These are phyloP conservation scores for Cicer arietinum DNA, from an alignment of 306 rosid species.

Conservation along the genomic window DNA sequence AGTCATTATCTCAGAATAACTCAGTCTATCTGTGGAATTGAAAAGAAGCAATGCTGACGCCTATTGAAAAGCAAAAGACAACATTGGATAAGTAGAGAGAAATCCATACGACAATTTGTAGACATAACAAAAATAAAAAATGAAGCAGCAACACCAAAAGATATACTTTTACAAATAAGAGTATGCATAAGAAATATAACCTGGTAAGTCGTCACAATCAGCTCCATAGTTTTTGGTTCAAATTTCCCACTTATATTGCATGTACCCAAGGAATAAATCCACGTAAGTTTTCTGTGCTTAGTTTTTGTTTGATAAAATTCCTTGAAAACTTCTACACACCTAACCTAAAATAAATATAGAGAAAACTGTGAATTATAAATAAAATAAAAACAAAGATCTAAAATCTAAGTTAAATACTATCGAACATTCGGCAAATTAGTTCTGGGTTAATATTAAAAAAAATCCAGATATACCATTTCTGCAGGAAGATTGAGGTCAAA, in stretches of 20 bases:
- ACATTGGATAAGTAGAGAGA: slow-evolving; percentile 35
- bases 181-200: slow-evolving; percentile 45
- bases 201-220: slow-evolving; percentile 94
- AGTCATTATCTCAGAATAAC: slow-evolving; percentile 86
- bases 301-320: slow-evolving; percentile 88
- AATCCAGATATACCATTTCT: slow-evolving; percentile 72
- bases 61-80: slow-evolving; percentile 51
- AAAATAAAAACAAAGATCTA: slow-evolving; percentile 22
- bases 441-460: slow-evolving; percentile 29
- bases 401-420: slow-evolving; percentile 14
- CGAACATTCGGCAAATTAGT: slow-evolving; percentile 1
- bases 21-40: slow-evolving; percentile 80
- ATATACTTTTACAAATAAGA: not conserved
- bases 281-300: slow-evolving; percentile 88
- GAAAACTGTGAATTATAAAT: slow-evolving; percentile 25
- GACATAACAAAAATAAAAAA: not conserved
- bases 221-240: slow-evolving; percentile 80
- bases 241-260: slow-evolving; percentile 83
- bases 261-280: slow-evolving; percentile 96
- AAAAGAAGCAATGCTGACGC: slow-evolving; percentile 91
- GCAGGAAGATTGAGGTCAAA: slow-evolving; percentile 92
- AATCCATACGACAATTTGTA: slow-evolving; percentile 30
- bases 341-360: slow-evolving; percentile 57
- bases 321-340: slow-evolving; percentile 91
- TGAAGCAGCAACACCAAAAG: not conserved